Evolutionary conservation across 2,329 filamentous ascomycete genomes (phyloP), one percentile per base, ranked within the genome.

Genomic region (Hypoxylon sp.): DNA sequence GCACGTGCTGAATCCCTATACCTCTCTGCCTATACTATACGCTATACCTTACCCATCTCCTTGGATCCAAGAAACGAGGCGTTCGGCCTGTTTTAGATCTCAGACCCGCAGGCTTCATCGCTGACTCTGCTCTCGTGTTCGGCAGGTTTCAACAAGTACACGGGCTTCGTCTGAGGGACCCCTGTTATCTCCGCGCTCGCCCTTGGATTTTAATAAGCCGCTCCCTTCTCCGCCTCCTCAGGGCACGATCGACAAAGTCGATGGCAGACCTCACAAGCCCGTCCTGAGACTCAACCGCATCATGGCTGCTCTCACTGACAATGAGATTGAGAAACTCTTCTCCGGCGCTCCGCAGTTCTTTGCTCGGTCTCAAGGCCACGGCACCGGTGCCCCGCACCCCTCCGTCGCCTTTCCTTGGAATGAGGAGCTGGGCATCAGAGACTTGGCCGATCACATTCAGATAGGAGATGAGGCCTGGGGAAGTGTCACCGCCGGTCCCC

Each of bases 321-420:
- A 79, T 35, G 85, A 89, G 64, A 76, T 91, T 48, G 85, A 88
- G 74, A 85, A 86, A 72, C 81, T 91, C 67, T 91, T 91, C 77
- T 89, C 88, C 21, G 88, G 88, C n/a, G 88, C 88, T 38, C 88
- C 88, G 62, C 87, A 90, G 70, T 91, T 88, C 76, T 87, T 86
- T 71, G 81, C 84, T 64, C 81, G 83, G 48, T 82, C 80, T 55
- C 81, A 85, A 65, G 82, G 83, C 33, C 83, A 86, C 71, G 83
- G 79, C 70, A 81, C 80, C 56, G 84, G 81, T 47, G 83, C 85
- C 31, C 83, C 83, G 18, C 81, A 85, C 65, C 87, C 88, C 18
- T 84, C 79, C 45, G 85, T 88, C 23, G 83, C 85, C 31, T 90
- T 87, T 69, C 88, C 87, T 1, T 90, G 87, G 81, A 85, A 90